Evolutionary conservation across 805 yeast genomes (phyloP), one percentile per base, ranked within the genome.

Genomic region (Yarrowia sp.): DNA sequence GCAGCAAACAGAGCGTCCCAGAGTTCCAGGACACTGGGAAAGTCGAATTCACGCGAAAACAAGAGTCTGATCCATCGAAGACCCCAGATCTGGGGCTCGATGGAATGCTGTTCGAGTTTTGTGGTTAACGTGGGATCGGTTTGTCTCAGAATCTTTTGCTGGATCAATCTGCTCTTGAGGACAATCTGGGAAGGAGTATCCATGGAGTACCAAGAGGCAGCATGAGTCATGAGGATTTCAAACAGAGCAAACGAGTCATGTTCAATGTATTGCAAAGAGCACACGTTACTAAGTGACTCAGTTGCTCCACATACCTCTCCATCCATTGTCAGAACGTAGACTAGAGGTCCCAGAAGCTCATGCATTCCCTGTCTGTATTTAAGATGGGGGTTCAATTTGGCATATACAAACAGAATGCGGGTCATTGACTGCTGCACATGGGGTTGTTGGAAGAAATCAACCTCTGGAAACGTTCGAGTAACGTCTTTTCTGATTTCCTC

Each of bases 341-440:
- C 75, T 12, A 83, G 72, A 28, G 83, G 75, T 4, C 84, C 86
- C 44, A 81, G 70, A 5, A 83, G 75, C 71, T 83, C 86, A 69
- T 83, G 86, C 71, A 82, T 76, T 4, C 86, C 86, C 70, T 83
- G 86, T 66, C 83, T 78, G 67, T 80, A 80, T n/a, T 83, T 81
- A 32, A 82, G 73, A 8, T 71, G 75, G 1, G 82, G 79, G 67
- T 82, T 79, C 69, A 79, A 76, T 68, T 78, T 77, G 38, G 83
- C 72, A 78, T 83, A 83, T 5, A 79, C 74, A 68, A 76, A 82
- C 52, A 83, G 72, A 8, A 83, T 71, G 51, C 79, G 77, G n/a
- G 79, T 74, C 65, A 83, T 67, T 35, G 59, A 48, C 9, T 66
- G 54, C 62, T 71, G 72, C 14, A 73, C 69, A 7, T 58, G 41